These are phyloP conservation scores for Paramecium bursaria DNA, from an alignment of 73 alveolate genomes.

Conservation along the genomic window DNA sequence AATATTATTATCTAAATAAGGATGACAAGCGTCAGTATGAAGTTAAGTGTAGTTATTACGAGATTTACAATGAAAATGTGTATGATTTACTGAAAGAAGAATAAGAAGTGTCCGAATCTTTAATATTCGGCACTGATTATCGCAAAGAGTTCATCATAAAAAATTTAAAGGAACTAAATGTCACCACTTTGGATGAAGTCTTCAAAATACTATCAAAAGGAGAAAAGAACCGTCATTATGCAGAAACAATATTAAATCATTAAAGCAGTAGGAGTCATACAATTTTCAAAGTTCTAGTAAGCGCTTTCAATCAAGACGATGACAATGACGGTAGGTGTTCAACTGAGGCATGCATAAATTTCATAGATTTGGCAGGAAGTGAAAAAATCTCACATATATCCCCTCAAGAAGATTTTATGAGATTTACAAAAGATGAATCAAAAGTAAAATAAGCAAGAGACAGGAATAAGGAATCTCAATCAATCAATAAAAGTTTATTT, in stretches of 20 bases:
- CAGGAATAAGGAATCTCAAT: constrained; percentile 62
- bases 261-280: constrained; percentile 85
- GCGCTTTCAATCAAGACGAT: constrained; percentile 48
- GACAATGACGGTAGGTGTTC: constrained; percentile 63
- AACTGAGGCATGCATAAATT: constrained; percentile 72
- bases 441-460: constrained; percentile 36
- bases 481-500: constrained; percentile 66
- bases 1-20: not conserved
- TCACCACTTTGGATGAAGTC: constrained; percentile 80
- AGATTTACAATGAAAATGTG: constrained; percentile 96
- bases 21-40: constrained; percentile 49
- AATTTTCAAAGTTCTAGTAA: constrained; percentile 78
- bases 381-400: constrained; percentile 61
- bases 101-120: constrained; percentile 76
- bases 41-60: constrained; percentile 93
- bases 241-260: constrained; percentile 88
- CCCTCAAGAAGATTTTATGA: constrained; percentile 7
- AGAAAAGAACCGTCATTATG: constrained; percentile 87
- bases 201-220: constrained; percentile 77
- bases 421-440: not conserved
- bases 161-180: constrained; percentile 81
- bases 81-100: constrained; percentile 90
- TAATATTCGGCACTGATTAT: constrained; percentile 75
- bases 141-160: constrained; percentile 82
- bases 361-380: constrained; percentile 68